Evolutionary conservation across 345 rosid species (phyloP).

Genomic region (Geranium rotundifolium): DNA sequence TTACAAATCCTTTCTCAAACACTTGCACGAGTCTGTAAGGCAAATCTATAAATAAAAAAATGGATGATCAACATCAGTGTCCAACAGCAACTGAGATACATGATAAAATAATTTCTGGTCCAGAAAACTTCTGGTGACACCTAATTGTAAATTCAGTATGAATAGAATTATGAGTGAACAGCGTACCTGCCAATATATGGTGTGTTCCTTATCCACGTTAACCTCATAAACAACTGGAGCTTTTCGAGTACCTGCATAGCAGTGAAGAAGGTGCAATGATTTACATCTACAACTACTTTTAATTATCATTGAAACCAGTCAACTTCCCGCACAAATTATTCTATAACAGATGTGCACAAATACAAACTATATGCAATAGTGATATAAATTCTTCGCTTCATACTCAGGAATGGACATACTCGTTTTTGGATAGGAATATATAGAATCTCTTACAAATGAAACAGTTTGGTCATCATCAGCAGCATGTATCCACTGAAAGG

Average conservation of each 20-base stretch:
- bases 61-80: too few relatives aligned
- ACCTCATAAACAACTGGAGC: slow-evolving; percentile 35
- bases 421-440: neutral
- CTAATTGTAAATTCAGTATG: too few relatives aligned
- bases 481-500: slow-evolving; percentile 80
- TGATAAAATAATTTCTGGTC: too few relatives aligned
- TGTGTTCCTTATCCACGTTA: slow-evolving; percentile 85
- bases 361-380: neutral
- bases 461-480: slow-evolving; percentile 64
- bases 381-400: neutral
- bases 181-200: slow-evolving; percentile 53
- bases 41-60: too few relatives aligned
- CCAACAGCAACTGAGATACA: too few relatives aligned
- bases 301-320: neutral
- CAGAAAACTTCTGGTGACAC: too few relatives aligned
- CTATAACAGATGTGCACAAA: neutral
- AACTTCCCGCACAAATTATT: neutral
- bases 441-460: slow-evolving; percentile 39
- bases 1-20: too few relatives aligned
- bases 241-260: slow-evolving; percentile 65
- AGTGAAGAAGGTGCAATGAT: neutral
- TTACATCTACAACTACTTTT: neutral
- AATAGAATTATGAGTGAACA: neutral
- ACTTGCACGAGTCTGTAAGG: too few relatives aligned
- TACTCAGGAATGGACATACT: neutral